Percentiles rank a stretch among this genome's conserved stretches.
Conservation (phyloP, 306 rosid genomes). For the Glycine tomentella region DNA sequence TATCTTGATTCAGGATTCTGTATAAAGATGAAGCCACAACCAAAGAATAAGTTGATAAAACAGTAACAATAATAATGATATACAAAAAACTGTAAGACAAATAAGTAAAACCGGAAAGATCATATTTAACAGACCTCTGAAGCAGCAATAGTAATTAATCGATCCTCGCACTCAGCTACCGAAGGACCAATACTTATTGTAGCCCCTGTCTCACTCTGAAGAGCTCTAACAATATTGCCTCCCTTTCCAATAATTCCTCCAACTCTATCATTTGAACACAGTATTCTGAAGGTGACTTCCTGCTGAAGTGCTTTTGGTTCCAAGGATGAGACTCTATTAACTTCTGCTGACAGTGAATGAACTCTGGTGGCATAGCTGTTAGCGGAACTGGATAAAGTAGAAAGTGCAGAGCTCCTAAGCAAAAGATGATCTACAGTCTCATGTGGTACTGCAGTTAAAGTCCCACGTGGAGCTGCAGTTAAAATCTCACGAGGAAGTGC, state of each 20-base stretch:
- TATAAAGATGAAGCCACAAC: conserved; percentile 37
- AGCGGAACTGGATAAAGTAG: conserved; percentile 63
- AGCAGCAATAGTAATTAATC: conserved; percentile 78
- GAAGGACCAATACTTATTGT: conserved; percentile 71
- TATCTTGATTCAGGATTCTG: conserved; percentile 85
- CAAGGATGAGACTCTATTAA: conserved; percentile 61
- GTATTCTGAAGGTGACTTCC: conserved; percentile 80
- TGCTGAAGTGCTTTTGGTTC: conserved; percentile 60
- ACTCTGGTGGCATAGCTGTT: conserved; percentile 66
- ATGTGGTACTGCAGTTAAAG: conserved; percentile 49
- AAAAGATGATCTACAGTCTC: conserved; percentile 60
- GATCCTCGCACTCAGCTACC: conserved; percentile 78
- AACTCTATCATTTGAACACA: conserved; percentile 80
- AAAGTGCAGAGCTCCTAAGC: conserved; percentile 59
- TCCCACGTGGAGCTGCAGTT: conserved; percentile 37
- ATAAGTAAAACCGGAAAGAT: conserved; percentile 33
- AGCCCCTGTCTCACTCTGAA: conserved; percentile 96
- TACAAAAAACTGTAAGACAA: conserved; percentile 28
- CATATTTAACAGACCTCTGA: conserved; percentile 72
- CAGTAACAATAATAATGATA: conserved; percentile 21
- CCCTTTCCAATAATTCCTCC: conserved; percentile 98
- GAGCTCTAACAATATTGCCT: conserved; percentile 77
- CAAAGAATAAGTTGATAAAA: conserved; percentile 21
- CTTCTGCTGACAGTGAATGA: conserved; percentile 65
- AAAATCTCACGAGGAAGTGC: conserved; percentile 49